Conservation (phyloP, 164 flowering plant genomes). For the Vitis cinerea region DNA sequence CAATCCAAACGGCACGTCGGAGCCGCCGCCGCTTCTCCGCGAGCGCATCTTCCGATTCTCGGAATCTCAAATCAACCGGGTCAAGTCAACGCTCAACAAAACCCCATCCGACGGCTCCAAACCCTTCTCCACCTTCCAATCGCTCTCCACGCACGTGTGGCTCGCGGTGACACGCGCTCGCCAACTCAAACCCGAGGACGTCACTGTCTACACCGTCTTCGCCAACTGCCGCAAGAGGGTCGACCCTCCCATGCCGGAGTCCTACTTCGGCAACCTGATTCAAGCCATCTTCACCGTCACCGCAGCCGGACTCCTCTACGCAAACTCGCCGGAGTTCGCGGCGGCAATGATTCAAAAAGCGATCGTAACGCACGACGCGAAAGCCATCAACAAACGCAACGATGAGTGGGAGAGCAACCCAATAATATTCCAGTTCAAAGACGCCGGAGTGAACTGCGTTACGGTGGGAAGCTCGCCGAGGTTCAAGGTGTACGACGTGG, state of each 20-base stretch:
- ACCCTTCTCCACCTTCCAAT: constrained; percentile 82
- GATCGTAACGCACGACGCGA: constrained; percentile 55
- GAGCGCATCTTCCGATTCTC: constrained; percentile 84
- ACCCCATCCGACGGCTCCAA: constrained; percentile 33
- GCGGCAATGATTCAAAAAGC: constrained; percentile 52
- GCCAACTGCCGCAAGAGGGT: constrained; percentile 83
- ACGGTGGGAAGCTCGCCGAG: constrained; percentile 95
- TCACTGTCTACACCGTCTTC: constrained; percentile 80
- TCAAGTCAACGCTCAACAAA: constrained; percentile 62
- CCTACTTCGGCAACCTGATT: constrained; percentile 88
- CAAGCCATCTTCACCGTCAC: constrained; percentile 89
- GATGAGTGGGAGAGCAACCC: constrained; percentile 75
- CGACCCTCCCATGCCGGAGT: constrained; percentile 80
- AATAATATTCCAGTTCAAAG: constrained; percentile 69
- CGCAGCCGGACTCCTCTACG: constrained; percentile 54
- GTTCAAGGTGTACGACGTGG: constrained; percentile 84
- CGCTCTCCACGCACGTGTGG: constrained; percentile 77
- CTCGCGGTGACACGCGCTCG: constrained; percentile 73
- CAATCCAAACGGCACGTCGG: constrained; percentile 22
- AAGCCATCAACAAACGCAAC: constrained; percentile 58
- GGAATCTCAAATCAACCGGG: constrained; percentile 52
- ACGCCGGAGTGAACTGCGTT: constrained; percentile 86
- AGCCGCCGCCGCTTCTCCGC: constrained; percentile 29
- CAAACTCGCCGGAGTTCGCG: constrained; percentile 47
- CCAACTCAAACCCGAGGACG: constrained; percentile 63